Evolutionary conservation across 2,329 filamentous ascomycete genomes (phyloP), one percentile per base, ranked within the genome.

Genomic region (Hypoxylon sp.): DNA sequence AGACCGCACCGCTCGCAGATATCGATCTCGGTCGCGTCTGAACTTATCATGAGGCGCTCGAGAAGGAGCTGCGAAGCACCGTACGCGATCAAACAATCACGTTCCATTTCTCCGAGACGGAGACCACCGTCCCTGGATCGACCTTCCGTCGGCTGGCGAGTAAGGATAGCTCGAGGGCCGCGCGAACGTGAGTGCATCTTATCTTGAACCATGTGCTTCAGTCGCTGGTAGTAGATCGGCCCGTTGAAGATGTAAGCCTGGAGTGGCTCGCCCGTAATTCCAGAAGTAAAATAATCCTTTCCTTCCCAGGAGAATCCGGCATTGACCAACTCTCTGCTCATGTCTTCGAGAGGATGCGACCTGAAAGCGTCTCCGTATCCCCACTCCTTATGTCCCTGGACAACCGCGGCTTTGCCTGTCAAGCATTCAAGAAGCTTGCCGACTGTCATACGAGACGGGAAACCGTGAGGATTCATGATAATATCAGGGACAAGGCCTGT

Each of bases 401-500:
- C 81, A 1, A 99, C 90, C 11, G 94, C 94, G 0, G 96, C 96
- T 81, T 99, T 99, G 71, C 96, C 96, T 0, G 94, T 94, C 14
- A 99, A 86, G 48, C 97, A 92, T 79, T 99, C 96, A 55, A 99
- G 88, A 85, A 99, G 92, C 81, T 99, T 99, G 33, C 96, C 96
- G 70, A 99, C 96, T 59, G 96, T 99, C 96, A 99, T 99, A 80
- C 96, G 96, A 33, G 95, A 98, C 1, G 96, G 96, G 86, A 99
- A 99, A 90, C 96, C 96, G 83, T 99, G 96, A 0, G 97, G 96
- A 84, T 99, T 99, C 96, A 99, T 99, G 88, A 99, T 99, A 73
- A 99, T 98, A 81, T 99, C 96, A 0, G 96, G 96, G n/a, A 90
- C 91, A 72, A 99, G 89, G 1, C 96, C 97, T 57, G 87, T 85